These are phyloP conservation scores for Diplodia scrobiculata DNA, from an alignment of 2,329 filamentous ascomycete species.

Conservation along the genomic window DNA sequence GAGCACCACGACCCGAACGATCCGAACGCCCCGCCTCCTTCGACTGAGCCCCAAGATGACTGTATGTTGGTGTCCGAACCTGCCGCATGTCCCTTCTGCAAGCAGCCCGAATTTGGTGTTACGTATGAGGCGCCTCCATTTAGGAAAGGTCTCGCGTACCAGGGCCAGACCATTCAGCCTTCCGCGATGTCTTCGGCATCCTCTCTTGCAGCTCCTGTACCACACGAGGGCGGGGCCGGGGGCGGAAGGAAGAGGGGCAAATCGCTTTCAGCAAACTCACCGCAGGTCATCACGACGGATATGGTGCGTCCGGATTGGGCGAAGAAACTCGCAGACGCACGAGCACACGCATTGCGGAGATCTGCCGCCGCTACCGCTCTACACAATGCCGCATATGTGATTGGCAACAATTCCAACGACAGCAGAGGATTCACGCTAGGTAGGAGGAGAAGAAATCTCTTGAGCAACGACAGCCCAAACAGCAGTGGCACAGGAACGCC, in stretches of 20 bases:
- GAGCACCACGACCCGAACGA: conserved; percentile 64
- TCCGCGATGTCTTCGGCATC: conserved; percentile 86
- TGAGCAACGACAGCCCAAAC: conserved; percentile 51
- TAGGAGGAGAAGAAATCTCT: conserved; percentile 54
- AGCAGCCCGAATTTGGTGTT: conserved; percentile 93
- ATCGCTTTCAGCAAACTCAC: conserved; percentile 77
- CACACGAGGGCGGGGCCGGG: conserved; percentile 4
- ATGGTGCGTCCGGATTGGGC: conserved; percentile 92
- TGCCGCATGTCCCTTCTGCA: conserved; percentile 90
- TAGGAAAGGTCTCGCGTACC: conserved; percentile 75
- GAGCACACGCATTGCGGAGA: conserved; percentile 79
- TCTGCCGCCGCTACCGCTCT: conserved; percentile 91
- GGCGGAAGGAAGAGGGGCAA: conserved; percentile 60
- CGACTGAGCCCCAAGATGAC: conserved; percentile 54
- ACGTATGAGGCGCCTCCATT: conserved; percentile 90
- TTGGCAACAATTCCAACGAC: conserved; percentile 59
- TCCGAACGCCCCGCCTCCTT: conserved; percentile 43
- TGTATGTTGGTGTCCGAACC: conserved; percentile 82
- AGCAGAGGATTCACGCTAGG: conserved; percentile 55
- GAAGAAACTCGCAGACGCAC: conserved; percentile 80
- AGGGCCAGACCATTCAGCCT: conserved; percentile 53
- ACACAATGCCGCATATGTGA: conserved; percentile 91
- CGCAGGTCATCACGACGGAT: conserved; percentile 89
- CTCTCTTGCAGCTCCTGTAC: conserved; percentile 61
- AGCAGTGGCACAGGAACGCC: conserved; percentile 52